Evolutionary conservation across 139 green algal genomes (phyloP).

Genomic region (Astrephomene gubernaculifera): DNA sequence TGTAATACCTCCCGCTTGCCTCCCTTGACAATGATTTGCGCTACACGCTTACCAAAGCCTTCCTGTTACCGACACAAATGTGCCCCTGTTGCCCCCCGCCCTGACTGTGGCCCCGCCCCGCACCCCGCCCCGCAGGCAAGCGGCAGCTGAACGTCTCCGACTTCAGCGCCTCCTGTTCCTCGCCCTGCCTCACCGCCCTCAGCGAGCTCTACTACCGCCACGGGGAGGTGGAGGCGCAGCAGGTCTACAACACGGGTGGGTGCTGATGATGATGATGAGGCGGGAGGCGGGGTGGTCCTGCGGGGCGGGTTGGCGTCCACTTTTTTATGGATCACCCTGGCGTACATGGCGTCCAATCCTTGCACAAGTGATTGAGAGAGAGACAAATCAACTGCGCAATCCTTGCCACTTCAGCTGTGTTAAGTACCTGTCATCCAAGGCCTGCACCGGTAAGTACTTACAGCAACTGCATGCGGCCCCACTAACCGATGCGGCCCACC

Average conservation of each 20-base stretch:
- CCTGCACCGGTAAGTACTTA: too few species aligned
- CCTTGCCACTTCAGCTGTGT: too few species aligned
- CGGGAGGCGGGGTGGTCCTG: not conserved
- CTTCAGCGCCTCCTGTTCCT: not conserved
- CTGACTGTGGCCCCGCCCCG: too few species aligned
- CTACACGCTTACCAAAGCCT: not conserved
- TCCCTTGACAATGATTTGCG: not conserved
- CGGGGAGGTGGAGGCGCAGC: not conserved
- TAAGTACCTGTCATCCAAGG: too few species aligned
- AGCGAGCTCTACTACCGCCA: constrained; percentile 1
- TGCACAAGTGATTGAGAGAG: too few species aligned
- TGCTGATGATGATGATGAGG: not conserved
- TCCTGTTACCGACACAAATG: not conserved
- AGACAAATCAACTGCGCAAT: too few species aligned
- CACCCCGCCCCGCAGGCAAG: not conserved
- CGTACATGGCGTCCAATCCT: too few species aligned
- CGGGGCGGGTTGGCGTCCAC: too few species aligned
- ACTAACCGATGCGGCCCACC: not conserved
- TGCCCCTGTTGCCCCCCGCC: too few species aligned
- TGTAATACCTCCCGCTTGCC: not conserved
- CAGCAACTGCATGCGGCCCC: not conserved
- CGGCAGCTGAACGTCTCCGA: not conserved
- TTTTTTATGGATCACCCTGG: too few species aligned
- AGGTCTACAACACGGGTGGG: constrained; percentile 2
- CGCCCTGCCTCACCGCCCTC: constrained; percentile 16